Conservation (phyloP, 164 flowering plant species). For the Liriodendron chinense region DNA sequence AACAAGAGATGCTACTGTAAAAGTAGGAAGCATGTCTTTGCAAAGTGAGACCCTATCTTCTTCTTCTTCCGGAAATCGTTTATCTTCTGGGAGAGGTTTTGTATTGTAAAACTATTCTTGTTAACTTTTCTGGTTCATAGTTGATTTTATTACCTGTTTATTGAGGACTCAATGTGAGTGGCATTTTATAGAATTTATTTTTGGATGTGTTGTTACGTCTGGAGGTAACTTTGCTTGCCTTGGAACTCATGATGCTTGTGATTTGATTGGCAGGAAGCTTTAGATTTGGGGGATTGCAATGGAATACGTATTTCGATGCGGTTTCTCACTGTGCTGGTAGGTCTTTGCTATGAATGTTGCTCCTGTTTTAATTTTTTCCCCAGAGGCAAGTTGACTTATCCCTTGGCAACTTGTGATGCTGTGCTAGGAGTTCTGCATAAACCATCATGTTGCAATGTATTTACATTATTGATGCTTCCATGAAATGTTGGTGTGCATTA, state of each 20-base stretch:
- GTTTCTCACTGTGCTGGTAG: conserved; percentile 79
- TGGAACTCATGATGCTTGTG: neutral
- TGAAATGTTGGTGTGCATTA: neutral
- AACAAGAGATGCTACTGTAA: too few species aligned
- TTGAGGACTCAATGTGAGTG: neutral
- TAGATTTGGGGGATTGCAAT: conserved; percentile 62
- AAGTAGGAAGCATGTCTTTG: too few species aligned
- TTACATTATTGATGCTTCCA: neutral
- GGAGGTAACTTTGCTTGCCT: neutral
- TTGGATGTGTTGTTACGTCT: neutral
- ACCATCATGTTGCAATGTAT: neutral
- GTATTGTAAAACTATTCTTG: neutral
- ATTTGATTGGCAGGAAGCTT: conserved; percentile 58
- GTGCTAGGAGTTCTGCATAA: neutral
- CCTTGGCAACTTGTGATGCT: neutral
- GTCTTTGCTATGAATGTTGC: conserved; percentile 6
- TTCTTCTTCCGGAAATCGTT: too few species aligned
- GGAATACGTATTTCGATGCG: conserved; percentile 81
- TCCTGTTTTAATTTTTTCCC: neutral
- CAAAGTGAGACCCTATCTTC: too few species aligned
- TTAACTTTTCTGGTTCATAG: neutral
- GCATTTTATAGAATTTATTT: neutral
- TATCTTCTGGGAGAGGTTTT: too few species aligned
- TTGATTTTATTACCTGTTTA: neutral
- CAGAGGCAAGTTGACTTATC: neutral